These are phyloP conservation scores for Aspergillus carlsbadensis DNA, from an alignment of 495 filamentous ascomycete species.

Conservation along the genomic window DNA sequence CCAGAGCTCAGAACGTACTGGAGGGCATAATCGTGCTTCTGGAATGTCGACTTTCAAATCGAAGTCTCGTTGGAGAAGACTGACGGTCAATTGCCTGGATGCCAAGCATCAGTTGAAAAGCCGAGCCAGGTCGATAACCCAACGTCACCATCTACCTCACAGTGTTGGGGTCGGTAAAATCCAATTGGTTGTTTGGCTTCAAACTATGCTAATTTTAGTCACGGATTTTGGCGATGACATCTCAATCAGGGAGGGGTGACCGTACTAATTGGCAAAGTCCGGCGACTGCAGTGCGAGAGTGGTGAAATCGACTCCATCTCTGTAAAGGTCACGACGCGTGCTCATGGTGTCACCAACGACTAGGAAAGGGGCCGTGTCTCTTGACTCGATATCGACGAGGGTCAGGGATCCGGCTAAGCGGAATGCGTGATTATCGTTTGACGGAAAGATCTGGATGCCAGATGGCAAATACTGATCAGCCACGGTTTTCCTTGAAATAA, in stretches of 20 bases:
- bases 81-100: constrained; percentile 73
- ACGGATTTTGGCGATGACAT: background rate
- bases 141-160: constrained; percentile 52
- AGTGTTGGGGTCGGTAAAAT: constrained; percentile 78
- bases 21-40: constrained; percentile 82
- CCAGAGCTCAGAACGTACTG: constrained; percentile 48
- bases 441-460: background rate
- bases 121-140: background rate
- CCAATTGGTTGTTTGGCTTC: constrained; percentile 63
- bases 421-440: too few species aligned
- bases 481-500: background rate
- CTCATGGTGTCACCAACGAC: constrained; percentile 28
- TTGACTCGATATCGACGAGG: background rate
- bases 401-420: too few species aligned
- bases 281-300: constrained; percentile 55
- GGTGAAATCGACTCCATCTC: constrained; percentile 61
- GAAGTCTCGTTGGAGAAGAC: constrained; percentile 75
- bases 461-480: background rate
- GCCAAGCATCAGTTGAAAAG: constrained; percentile 3
- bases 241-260: constrained; percentile 9
- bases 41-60: constrained; percentile 68
- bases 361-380: background rate
- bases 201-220: constrained; percentile 39
- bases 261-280: constrained; percentile 58
- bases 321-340: constrained; percentile 49